Evolutionary conservation across 805 yeast genomes (phyloP).

Genomic region (Osmozyma mogii): DNA sequence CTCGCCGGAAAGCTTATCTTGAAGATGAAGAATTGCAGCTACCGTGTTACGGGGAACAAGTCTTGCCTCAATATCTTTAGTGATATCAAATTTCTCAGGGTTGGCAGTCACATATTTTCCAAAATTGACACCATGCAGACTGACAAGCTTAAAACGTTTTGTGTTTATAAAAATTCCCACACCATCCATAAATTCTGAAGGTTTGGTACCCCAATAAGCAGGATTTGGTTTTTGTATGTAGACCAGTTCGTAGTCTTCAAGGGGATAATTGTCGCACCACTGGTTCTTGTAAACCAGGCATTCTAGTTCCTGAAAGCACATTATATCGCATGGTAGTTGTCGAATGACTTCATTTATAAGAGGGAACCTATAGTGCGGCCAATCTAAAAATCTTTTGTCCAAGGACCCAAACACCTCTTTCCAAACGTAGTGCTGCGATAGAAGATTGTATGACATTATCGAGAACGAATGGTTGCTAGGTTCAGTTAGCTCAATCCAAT

Average conservation of each 20-base stretch:
- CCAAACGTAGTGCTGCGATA: constrained; percentile 56
- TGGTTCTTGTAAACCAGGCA: constrained; percentile 27
- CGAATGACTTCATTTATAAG: constrained; percentile 17
- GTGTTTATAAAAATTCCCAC: constrained; percentile 47
- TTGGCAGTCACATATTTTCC: constrained; percentile 20
- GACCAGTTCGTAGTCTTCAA: constrained; percentile 36
- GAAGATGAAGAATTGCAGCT: constrained; percentile 41
- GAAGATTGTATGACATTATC: constrained; percentile 37
- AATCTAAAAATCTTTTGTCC: constrained; percentile 37
- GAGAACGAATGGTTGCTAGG: constrained; percentile 11
- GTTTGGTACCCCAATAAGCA: constrained; percentile 39
- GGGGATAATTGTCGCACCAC: constrained; percentile 29
- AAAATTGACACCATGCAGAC: constrained; percentile 22
- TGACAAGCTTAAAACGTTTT: constrained; percentile 37
- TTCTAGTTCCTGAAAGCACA: constrained; percentile 55
- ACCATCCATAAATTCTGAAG: constrained; percentile 47
- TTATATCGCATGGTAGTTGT: constrained; percentile 44
- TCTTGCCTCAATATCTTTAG: constrained; percentile 26
- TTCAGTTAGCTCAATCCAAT: constrained; percentile 11
- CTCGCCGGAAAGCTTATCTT: constrained; percentile 34
- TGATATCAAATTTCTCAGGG: constrained; percentile 19
- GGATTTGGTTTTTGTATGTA: constrained; percentile 47
- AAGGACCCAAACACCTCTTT: constrained; percentile 46
- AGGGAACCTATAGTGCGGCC: constrained; percentile 41
- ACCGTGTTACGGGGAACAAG: constrained; percentile 47